Evolutionary conservation across 2,329 filamentous ascomycete genomes (phyloP).

Genomic region (Arthrobotrys iridis): DNA sequence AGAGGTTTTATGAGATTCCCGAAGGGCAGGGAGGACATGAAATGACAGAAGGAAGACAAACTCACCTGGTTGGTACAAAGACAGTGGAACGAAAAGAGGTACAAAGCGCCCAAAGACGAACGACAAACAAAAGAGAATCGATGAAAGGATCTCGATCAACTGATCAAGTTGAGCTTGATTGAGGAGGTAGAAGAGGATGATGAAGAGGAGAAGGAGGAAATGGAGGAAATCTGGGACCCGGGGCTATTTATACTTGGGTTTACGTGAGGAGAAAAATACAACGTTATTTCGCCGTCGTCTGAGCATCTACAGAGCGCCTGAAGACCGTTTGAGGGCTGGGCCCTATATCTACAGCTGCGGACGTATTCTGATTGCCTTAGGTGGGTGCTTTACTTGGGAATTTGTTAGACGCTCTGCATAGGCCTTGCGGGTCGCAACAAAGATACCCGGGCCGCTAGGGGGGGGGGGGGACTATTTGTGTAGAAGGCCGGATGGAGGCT

Average conservation of each 20-base stretch:
- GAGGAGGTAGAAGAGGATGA: not conserved
- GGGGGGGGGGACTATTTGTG: too few relatives aligned
- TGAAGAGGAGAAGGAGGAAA: not conserved
- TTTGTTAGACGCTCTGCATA: not conserved
- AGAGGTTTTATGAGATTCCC: too few relatives aligned
- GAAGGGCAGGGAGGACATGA: too few relatives aligned
- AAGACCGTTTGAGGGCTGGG: not conserved
- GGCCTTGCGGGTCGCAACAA: not conserved
- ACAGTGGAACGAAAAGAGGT: not conserved
- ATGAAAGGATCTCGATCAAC: not conserved
- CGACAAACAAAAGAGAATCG: not conserved
- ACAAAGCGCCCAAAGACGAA: not conserved
- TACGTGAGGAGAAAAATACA: not conserved
- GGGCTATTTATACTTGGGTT: constrained; percentile 7
- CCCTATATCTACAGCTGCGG: not conserved
- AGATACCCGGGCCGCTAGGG: not conserved
- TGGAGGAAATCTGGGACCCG: not conserved
- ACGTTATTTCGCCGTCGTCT: not conserved
- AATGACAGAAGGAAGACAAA: not conserved
- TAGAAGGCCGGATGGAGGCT: too few relatives aligned
- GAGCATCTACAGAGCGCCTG: not conserved
- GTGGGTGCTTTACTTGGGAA: not conserved
- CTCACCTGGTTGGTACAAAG: not conserved
- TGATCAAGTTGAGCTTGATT: not conserved
- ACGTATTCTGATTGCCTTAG: not conserved